Evolutionary conservation across 2,329 filamentous ascomycete species (phyloP).

Genomic region (Elsinoe ampelina): DNA sequence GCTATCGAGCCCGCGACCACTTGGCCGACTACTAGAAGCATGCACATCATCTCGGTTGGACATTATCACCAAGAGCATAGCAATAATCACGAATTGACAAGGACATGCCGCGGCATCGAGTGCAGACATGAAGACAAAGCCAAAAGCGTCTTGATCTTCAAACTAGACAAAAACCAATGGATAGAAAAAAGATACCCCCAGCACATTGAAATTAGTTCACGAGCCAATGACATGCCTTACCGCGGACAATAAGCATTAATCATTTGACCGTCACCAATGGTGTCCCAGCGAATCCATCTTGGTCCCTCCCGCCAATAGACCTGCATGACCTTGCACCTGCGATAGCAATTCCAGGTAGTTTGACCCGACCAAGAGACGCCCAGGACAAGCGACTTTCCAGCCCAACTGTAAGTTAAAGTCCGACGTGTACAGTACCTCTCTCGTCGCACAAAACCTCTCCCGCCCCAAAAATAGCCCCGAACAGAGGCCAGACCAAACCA

Average conservation of each 20-base stretch:
- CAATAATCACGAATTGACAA: not conserved
- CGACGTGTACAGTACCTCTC: too few species aligned
- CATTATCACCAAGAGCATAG: not conserved
- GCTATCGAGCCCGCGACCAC: too few species aligned
- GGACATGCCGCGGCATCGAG: not conserved
- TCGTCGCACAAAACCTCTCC: too few species aligned
- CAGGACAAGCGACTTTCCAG: not conserved
- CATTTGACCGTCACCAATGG: too few species aligned
- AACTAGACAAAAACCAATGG: not conserved
- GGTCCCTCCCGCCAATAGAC: not conserved
- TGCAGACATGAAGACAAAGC: not conserved
- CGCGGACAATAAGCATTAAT: too few species aligned
- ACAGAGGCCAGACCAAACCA: too few species aligned
- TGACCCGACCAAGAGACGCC: not conserved
- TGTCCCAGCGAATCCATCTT: too few species aligned
- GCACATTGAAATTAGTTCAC: slow-evolving; percentile 1
- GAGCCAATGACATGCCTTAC: not conserved
- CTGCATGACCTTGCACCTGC: too few species aligned
- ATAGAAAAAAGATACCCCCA: slow-evolving; percentile 1
- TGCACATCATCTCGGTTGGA: not conserved
- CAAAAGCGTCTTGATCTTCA: not conserved
- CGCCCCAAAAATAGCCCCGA: not conserved
- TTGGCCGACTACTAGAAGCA: too few species aligned
- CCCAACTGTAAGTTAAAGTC: not conserved
- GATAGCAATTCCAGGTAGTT: too few species aligned